Conservation (phyloP, 2,329 filamentous ascomycete genomes). For the Botryotinia globosa region DNA sequence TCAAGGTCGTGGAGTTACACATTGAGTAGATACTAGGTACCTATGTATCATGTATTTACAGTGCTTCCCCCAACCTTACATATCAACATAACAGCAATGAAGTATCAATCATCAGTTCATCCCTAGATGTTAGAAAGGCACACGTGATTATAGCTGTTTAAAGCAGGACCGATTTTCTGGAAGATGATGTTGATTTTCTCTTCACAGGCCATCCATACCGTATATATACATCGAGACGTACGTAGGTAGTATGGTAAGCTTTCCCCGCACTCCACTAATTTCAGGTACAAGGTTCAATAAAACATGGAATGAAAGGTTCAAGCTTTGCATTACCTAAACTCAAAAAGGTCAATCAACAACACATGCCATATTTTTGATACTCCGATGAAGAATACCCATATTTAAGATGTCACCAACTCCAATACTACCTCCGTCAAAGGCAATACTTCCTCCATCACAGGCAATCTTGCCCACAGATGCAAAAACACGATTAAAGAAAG, state of each 20-base stretch:
- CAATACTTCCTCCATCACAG: conserved; percentile 25
- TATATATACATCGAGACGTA: neutral
- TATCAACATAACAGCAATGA: neutral
- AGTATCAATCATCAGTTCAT: neutral
- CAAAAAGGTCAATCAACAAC: conserved; percentile 5
- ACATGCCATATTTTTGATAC: neutral
- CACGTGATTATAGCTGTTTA: too few relatives aligned
- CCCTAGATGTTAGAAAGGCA: too few relatives aligned
- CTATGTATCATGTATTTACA: neutral
- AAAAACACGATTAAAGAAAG: conserved; percentile 31
- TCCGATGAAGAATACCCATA: neutral
- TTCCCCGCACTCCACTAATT: conserved; percentile 9
- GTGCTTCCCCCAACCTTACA: neutral
- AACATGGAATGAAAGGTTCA: neutral
- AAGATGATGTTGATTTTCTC: neutral
- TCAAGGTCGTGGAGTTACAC: neutral
- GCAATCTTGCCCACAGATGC: conserved; percentile 23
- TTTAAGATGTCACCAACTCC: conserved; percentile 35
- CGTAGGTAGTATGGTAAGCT: neutral
- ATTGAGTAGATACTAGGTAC: neutral
- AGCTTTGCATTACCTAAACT: conserved; percentile 3
- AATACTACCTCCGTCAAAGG: conserved; percentile 22
- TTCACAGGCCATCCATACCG: neutral
- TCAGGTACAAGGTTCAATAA: conserved; percentile 5
- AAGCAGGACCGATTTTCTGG: neutral